Conservation (phyloP, 352 stramenopile species). For the Peronospora destructor region DNA sequence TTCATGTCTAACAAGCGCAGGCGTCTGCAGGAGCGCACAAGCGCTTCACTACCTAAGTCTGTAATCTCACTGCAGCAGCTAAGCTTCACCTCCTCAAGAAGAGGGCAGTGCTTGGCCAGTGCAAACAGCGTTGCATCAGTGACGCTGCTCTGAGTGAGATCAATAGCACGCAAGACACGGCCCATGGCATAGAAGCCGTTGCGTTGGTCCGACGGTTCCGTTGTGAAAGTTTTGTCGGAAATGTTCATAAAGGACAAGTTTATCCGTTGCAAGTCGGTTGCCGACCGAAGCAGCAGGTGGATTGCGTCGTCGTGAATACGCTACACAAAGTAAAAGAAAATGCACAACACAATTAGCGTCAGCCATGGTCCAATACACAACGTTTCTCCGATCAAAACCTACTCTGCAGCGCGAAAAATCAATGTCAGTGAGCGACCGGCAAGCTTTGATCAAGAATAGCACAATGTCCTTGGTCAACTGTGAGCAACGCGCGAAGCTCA, state of each 20-base stretch:
- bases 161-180: conserved; percentile 40
- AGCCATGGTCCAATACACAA: neutral
- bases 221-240: conserved; percentile 58
- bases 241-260: conserved; percentile 84
- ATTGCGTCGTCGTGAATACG: conserved; percentile 75
- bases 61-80: conserved; percentile 73
- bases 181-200: conserved; percentile 46
- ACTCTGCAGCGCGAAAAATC: conserved; percentile 82
- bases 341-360: conserved; percentile 1
- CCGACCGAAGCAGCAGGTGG: conserved; percentile 50
- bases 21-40: conserved; percentile 45
- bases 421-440: conserved; percentile 63
- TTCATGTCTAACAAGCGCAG: conserved; percentile 59
- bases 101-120: conserved; percentile 52
- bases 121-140: conserved; percentile 63
- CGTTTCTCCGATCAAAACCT: neutral
- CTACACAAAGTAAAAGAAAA: conserved; percentile 16
- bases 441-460: conserved; percentile 73
- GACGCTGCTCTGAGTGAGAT: conserved; percentile 69
- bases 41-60: conserved; percentile 61
- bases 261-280: conserved; percentile 51
- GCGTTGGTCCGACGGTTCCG: conserved; percentile 32
- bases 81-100: conserved; percentile 64
- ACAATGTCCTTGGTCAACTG: conserved; percentile 75
- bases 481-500: conserved; percentile 77